Evolutionary conservation across 805 yeast genomes (phyloP).

Genomic region (Metschnikowia drakensbergensis): DNA sequence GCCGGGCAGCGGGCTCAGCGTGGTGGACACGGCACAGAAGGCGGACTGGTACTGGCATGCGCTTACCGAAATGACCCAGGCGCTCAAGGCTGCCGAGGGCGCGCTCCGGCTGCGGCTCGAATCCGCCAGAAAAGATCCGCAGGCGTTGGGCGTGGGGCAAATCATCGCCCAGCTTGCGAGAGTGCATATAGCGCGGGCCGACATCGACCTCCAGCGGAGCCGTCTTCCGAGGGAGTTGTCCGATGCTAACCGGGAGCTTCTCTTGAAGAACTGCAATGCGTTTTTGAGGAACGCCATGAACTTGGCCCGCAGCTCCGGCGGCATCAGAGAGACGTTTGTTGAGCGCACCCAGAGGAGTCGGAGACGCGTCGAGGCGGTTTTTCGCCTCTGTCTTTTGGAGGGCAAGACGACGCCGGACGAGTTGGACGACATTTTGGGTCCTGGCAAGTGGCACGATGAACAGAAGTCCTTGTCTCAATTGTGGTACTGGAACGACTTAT

Average conservation of each 20-base stretch:
- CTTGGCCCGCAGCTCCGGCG: conserved; percentile 45
- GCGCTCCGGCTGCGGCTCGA: conserved; percentile 17
- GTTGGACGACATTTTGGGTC: conserved; percentile 23
- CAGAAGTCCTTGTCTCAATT: conserved; percentile 21
- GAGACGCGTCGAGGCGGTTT: conserved; percentile 42
- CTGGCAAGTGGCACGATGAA: conserved; percentile 29
- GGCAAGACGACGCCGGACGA: conserved; percentile 13
- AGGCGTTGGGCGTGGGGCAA: conserved; percentile 26
- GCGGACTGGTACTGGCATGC: conserved; percentile 35
- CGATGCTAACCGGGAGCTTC: conserved; percentile 23
- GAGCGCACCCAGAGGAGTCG: conserved; percentile 43
- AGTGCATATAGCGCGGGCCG: conserved; percentile 48
- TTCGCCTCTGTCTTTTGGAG: conserved; percentile 45
- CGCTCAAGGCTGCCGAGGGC: conserved; percentile 40
- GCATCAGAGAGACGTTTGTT: conserved; percentile 44
- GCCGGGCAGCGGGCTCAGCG: conserved; percentile 5
- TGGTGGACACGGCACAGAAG: conserved; percentile 6
- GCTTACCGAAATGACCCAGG: conserved; percentile 34
- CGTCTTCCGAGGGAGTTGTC: conserved; percentile 29
- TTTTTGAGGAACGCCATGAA: conserved; percentile 46
- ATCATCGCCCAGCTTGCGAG: conserved; percentile 37
- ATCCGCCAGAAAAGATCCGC: conserved; percentile 4
- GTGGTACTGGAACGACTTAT: conserved; percentile 22
- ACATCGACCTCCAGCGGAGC: conserved; percentile 49
- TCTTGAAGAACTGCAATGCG: conserved; percentile 38